Conservation (phyloP, 371 early-diverging fungal species). For the Rhizomucor miehei region DNA sequence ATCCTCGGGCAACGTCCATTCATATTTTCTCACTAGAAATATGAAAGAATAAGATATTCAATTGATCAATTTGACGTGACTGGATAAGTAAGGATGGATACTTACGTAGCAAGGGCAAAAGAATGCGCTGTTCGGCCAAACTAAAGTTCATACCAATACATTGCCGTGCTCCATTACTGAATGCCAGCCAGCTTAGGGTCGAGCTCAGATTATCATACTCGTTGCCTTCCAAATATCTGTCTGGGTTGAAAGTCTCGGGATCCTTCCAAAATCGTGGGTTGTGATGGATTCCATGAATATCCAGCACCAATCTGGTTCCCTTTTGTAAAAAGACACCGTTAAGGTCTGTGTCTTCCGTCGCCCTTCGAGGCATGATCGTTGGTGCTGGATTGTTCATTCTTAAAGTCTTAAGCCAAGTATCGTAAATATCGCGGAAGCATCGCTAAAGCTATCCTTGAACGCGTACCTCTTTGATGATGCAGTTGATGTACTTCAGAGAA, state of each 20-base stretch:
- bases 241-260: constrained; percentile 18
- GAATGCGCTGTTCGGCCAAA: constrained; percentile 25
- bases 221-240: constrained; percentile 12
- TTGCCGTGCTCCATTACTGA: constrained; percentile 24
- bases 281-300: constrained; percentile 14
- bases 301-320: constrained; percentile 9
- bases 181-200: constrained; percentile 13
- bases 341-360: constrained; percentile 13
- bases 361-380: constrained; percentile 9
- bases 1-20: constrained; percentile 15
- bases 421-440: not conserved
- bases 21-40: constrained; percentile 19
- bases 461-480: constrained; percentile 22
- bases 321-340: constrained; percentile 17
- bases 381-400: constrained; percentile 8
- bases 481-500: constrained; percentile 14
- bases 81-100: not conserved
- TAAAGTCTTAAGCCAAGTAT: not conserved
- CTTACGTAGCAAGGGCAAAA: constrained; percentile 37
- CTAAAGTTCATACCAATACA: constrained; percentile 46
- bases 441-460: not conserved
- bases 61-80: not conserved
- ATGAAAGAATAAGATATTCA: not conserved
- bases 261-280: constrained; percentile 20
- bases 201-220: constrained; percentile 5